Conservation (phyloP, 352 stramenopile genomes). For the Phytophthora kernoviae region DNA sequence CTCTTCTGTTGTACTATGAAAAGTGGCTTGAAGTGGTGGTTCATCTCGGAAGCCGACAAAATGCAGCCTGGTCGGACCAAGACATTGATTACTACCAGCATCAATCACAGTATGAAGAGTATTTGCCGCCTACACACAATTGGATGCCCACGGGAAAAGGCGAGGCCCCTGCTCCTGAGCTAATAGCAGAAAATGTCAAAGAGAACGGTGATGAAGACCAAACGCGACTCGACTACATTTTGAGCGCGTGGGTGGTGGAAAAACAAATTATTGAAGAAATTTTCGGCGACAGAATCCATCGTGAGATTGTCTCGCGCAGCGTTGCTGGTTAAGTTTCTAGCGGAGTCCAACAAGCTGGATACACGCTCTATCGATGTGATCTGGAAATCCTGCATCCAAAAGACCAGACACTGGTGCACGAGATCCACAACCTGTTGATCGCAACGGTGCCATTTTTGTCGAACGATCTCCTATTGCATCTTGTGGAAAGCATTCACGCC, state of each 20-base stretch:
- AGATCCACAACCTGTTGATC: slow-evolving; percentile 86
- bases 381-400: slow-evolving; percentile 85
- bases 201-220: slow-evolving; percentile 58
- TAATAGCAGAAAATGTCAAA: slow-evolving; percentile 67
- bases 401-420: slow-evolving; percentile 80
- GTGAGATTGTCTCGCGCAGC: slow-evolving; percentile 86
- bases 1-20: slow-evolving; percentile 98
- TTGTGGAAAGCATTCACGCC: slow-evolving; percentile 71
- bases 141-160: slow-evolving; percentile 90
- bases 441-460: slow-evolving; percentile 76
- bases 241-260: slow-evolving; percentile 73
- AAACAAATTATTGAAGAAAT: slow-evolving; percentile 86
- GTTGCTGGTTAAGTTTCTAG: slow-evolving; percentile 84
- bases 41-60: slow-evolving; percentile 97
- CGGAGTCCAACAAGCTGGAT: slow-evolving; percentile 79
- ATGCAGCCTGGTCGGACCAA: slow-evolving; percentile 97
- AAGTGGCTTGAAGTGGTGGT: slow-evolving; percentile 99
- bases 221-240: slow-evolving; percentile 70
- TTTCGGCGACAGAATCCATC: slow-evolving; percentile 90
- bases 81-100: slow-evolving; percentile 99
- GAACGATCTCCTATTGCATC: slow-evolving; percentile 69
- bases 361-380: slow-evolving; percentile 72
- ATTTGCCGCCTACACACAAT: slow-evolving; percentile 86
- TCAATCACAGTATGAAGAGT: slow-evolving; percentile 94
- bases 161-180: slow-evolving; percentile 66